Evolutionary conservation across 306 rosid species (phyloP), one percentile per base, ranked within the genome.

Genomic region (Prosopis cineraria): DNA sequence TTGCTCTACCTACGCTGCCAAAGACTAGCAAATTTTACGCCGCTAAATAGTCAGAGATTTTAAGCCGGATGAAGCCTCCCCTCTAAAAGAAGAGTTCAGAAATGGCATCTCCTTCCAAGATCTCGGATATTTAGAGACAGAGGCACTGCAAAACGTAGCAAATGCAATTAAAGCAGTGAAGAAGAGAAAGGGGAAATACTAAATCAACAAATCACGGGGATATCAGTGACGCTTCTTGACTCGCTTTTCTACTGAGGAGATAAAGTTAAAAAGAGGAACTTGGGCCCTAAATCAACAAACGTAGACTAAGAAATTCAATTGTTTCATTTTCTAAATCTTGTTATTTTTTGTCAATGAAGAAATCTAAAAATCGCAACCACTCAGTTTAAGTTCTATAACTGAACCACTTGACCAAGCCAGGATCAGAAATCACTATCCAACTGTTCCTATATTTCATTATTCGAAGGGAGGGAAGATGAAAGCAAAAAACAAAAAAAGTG

Each of bases 31-130:
- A 73, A 70, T 39, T 67, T 20, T 36, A 36, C 36, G 62, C 75
- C 44, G 24, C 52, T 60, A 20, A 72, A 75, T 11, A 52, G 64
- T 52, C 1, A 44, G 27, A 31, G 30, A 53, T 75, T 81, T 80
- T 64, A 83, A 25, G 77, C 78, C 68, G 79, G 91, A 89, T 89
- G 91, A 77, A 80, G 80, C 63, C 76, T n/a, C 78, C 68, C 34
- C 16, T 66, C 39, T 34, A 66, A 34, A 69, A 73, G 79, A 86
- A 56, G 37, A 43, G 68, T 44, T 48, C 80, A 39, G 71, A 79
- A 13, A 62, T 39, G 59, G 80, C 86, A 82, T 81, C 83, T 48
- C 10, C 27, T 20, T 25, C 8, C 45, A 75, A 87, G 91, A 89
- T 91, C 96, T 87, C 66, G 81, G 44, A 72, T 70, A 75, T 48